phyloP scores from a whole-genome alignment of 1,284 basidiomycete genomes.

The Earliella scabrosa region DNA sequence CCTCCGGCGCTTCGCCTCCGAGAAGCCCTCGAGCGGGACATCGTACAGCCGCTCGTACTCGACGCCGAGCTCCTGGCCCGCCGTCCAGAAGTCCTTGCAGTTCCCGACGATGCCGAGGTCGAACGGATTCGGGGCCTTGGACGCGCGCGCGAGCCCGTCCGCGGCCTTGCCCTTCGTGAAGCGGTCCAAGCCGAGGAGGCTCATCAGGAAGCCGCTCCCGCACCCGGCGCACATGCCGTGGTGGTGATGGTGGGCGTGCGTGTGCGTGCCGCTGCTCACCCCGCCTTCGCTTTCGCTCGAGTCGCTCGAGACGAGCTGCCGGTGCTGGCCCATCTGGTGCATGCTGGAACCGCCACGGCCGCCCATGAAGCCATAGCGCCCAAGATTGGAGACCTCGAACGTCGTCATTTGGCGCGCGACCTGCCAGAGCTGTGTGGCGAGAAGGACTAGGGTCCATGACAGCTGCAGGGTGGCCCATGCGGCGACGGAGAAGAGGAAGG shows the following conservation, averaged over 20 bases:
- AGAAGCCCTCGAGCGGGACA: slow-evolving; percentile 83
- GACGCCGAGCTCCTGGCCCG: slow-evolving; percentile 83
- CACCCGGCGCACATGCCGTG: slow-evolving; percentile 42
- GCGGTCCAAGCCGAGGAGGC: slow-evolving; percentile 89
- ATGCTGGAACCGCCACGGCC: slow-evolving; percentile 81
- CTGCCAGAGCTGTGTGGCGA: slow-evolving; percentile 90
- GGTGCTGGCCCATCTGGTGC: slow-evolving; percentile 69
- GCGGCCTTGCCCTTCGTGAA: slow-evolving; percentile 92
- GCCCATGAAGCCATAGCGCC: slow-evolving; percentile 97
- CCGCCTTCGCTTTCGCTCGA: slow-evolving; percentile 23
- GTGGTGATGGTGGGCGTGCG: slow-evolving; percentile 32
- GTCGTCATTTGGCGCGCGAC: slow-evolving; percentile 95
- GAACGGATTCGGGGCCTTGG: slow-evolving; percentile 88
- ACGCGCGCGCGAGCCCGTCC: slow-evolving; percentile 73
- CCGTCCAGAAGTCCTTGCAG: slow-evolving; percentile 96
- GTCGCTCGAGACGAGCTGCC: slow-evolving; percentile 37
- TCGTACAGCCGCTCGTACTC: slow-evolving; percentile 93
- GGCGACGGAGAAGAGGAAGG: slow-evolving; percentile 84
- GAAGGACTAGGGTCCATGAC: slow-evolving; percentile 90
- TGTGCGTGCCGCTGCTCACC: slow-evolving; percentile 16
- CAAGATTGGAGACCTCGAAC: slow-evolving; percentile 93
- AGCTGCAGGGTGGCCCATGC: slow-evolving; percentile 91
- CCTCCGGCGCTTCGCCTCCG: slow-evolving; percentile 64
- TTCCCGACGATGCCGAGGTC: slow-evolving; percentile 85
- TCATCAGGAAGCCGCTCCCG: slow-evolving; percentile 77